phyloP scores from a whole-genome alignment of 192 early-diverging fungal species.

The Coemansia sp. region DNA sequence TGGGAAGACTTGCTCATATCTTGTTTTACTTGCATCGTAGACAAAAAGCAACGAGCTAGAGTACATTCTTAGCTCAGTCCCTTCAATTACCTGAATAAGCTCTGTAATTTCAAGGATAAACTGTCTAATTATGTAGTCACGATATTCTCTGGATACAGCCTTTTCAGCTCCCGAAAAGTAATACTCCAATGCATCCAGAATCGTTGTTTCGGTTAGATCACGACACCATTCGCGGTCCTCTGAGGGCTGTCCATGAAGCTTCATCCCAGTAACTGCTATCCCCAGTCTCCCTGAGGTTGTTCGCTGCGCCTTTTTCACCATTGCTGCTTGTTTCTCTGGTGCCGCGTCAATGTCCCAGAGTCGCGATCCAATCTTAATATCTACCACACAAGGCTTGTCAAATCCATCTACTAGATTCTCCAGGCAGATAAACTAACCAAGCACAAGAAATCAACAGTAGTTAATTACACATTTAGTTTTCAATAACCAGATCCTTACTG shows the following conservation, averaged over 20 bases:
- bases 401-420: conserved; percentile 76
- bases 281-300: conserved; percentile 71
- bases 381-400: conserved; percentile 73
- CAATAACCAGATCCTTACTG: too few species aligned
- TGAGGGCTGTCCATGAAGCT: conserved; percentile 46
- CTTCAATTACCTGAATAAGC: conserved; percentile 56
- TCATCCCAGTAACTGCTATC: conserved; percentile 70
- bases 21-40: conserved; percentile 69
- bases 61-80: conserved; percentile 63
- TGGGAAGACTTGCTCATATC: conserved; percentile 53
- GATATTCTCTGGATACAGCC: conserved; percentile 52
- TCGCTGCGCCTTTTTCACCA: conserved; percentile 60
- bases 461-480: too few species aligned
- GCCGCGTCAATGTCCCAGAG: conserved; percentile 72
- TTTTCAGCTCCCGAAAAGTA: conserved; percentile 59
- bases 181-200: conserved; percentile 59
- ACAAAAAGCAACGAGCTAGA: conserved; percentile 75
- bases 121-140: conserved; percentile 58
- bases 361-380: conserved; percentile 83
- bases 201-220: conserved; percentile 43
- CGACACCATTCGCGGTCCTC: conserved; percentile 20
- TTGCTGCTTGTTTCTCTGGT: conserved; percentile 66
- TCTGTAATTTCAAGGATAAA: conserved; percentile 63
- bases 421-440: conserved; percentile 59
- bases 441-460: too few species aligned